Percentiles rank a stretch among this genome's conserved stretches.
phyloP scores from a whole-genome alignment of 1,284 basidiomycete species.

The Meripilus lineatus region DNA sequence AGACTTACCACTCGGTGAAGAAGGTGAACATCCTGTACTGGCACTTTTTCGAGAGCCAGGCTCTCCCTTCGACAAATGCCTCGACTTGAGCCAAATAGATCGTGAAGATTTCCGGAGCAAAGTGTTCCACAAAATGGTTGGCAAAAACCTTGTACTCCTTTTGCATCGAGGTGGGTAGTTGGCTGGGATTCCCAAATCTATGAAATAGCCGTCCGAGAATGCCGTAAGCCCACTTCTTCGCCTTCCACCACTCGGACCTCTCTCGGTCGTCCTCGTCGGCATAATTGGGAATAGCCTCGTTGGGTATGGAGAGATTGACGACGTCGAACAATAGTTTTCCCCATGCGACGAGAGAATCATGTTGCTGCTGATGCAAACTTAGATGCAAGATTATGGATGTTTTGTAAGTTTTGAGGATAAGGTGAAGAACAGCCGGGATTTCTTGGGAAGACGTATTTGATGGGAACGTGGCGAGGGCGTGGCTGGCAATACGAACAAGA shows the following conservation, averaged over 20 bases:
- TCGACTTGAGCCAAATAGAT: constrained; percentile 76
- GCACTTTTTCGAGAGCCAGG: constrained; percentile 78
- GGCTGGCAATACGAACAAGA: constrained; percentile 62
- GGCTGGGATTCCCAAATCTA: constrained; percentile 80
- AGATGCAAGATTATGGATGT: constrained; percentile 72
- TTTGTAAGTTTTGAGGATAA: constrained; percentile 81
- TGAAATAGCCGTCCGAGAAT: constrained; percentile 74
- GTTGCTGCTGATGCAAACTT: constrained; percentile 66
- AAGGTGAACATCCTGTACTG: constrained; percentile 79
- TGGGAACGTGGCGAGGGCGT: constrained; percentile 59
- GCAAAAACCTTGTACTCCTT: constrained; percentile 69
- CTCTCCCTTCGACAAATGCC: constrained; percentile 61
- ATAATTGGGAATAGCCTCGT: constrained; percentile 59
- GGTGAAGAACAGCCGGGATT: constrained; percentile 73
- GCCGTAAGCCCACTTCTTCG: constrained; percentile 86
- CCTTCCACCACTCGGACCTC: constrained; percentile 79
- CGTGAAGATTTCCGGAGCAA: constrained; percentile 82
- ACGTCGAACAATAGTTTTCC: constrained; percentile 77
- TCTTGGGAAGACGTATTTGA: constrained; percentile 53
- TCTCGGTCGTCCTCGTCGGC: constrained; percentile 69
- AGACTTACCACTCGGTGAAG: constrained; percentile 76
- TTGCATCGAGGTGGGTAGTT: constrained; percentile 69
- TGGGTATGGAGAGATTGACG: constrained; percentile 63
- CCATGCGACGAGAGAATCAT: constrained; percentile 78
- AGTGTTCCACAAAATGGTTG: constrained; percentile 69